Base-by-base conservation (phyloP, 2,329 filamentous ascomycete species). In the Aaosphaeria arxii region DNA sequence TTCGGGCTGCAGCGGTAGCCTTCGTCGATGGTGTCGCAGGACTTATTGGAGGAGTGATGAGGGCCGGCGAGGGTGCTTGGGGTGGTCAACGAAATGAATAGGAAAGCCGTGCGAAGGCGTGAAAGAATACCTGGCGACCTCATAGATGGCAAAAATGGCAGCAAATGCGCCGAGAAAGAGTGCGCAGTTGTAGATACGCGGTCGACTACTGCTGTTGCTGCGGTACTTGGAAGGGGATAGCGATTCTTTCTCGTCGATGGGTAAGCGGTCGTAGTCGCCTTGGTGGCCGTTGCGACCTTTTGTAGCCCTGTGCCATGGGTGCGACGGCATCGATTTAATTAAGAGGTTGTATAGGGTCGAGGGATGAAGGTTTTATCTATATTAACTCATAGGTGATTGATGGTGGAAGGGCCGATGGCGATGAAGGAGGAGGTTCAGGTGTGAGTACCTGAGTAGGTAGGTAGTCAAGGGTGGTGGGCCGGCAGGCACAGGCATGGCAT, bases 1-100 rank as follows among this genome's bases (percentile, higher is more conserved):
- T 79, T 66, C 4, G 79, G 70, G 42, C 77, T 76, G 69, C 87
- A 91, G 53, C 81, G 78, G 66, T 84, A 88, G 49, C 85, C 85
- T 35, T 73, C 54, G 39, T 77, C 63, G 33, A 80, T 69, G 5
- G 74, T 77, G 62, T 82, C 80, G 69, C 83, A 86, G 9, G 65
- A 58, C 41, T 57, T 58, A 46, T 57, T 54, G 11, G 33, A 9
- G 33, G 33, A 36, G n/a, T 36, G 33, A n/a, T 36, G 17, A 17
- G 48, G 46, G 13, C 46, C 30, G n/a, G 46, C 43, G 11, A 58
- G 38, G 9, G 57, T 47, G 42, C 64, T 68, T 45, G 38, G 36
- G 11, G 36, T 6, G 11, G 50, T 66, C 47, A 61, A 52, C 43
- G 46, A 47, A 30, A 17, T 41, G 52, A 33, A 50, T 17, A 43